Conservation (phyloP, 306 rosid genomes). For the Lablab purpureus region DNA sequence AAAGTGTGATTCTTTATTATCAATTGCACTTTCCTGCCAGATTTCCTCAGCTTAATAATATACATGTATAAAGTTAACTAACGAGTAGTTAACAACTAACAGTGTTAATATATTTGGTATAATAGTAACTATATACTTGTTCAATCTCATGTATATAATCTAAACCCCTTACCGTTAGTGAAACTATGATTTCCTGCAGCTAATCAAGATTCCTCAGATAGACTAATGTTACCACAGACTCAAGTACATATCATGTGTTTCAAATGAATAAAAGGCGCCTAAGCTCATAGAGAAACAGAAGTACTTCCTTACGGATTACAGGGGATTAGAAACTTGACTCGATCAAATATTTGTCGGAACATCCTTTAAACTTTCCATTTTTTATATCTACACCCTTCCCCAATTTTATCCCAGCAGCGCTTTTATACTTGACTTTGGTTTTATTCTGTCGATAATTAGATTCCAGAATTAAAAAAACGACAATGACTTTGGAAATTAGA, state of each 20-base stretch:
- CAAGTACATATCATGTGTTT: no score
- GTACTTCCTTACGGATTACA: neutral
- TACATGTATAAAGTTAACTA: neutral
- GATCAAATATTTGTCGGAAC: neutral
- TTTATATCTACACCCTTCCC: neutral
- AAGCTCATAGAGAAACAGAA: neutral
- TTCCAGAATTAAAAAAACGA: neutral
- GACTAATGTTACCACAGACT: no score
- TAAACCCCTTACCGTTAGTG: neutral
- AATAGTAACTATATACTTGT: neutral
- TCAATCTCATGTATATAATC: neutral
- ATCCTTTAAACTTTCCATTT: neutral
- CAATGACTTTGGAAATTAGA: no score
- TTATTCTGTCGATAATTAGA: neutral
- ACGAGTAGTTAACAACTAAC: neutral
- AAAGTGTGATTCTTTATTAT: conserved; percentile 61
- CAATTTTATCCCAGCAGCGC: neutral
- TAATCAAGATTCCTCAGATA: no score
- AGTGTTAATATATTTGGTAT: neutral
- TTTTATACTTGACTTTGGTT: neutral
- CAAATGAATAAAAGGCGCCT: neutral
- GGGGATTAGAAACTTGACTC: no score
- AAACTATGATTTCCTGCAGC: neutral
- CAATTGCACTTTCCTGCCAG: neutral
- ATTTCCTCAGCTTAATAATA: neutral